Conservation (phyloP, 306 rosid species). For the Geum urbanum region DNA sequence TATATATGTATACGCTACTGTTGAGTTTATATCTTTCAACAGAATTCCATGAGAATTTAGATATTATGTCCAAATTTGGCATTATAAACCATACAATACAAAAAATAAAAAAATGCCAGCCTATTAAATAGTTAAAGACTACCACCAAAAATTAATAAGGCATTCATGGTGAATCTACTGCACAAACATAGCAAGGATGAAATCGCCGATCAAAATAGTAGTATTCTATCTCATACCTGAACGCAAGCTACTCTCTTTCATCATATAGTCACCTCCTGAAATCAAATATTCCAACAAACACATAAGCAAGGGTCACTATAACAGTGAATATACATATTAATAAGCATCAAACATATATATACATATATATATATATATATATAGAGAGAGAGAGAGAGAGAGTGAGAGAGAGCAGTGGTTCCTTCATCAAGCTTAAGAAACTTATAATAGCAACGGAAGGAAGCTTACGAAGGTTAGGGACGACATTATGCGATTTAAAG, state of each 20-base stretch:
- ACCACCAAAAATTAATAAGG: not conserved
- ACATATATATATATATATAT: not conserved
- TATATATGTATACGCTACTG: not conserved
- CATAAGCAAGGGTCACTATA: no score
- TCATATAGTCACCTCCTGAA: constrained; percentile 2
- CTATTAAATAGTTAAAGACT: not conserved
- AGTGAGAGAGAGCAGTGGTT: not conserved
- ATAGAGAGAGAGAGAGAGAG: not conserved
- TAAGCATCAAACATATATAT: no score
- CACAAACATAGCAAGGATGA: constrained; percentile 3
- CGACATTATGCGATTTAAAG: not conserved
- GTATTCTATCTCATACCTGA: constrained; percentile 24
- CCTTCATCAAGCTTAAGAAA: not conserved
- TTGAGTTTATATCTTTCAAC: not conserved
- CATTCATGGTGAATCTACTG: not conserved
- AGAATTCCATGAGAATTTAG: not conserved
- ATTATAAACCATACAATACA: not conserved
- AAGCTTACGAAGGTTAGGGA: constrained; percentile 24
- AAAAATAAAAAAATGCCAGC: not conserved
- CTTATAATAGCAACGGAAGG: not conserved
- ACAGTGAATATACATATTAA: no score
- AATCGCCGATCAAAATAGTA: not conserved
- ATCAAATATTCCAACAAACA: not conserved
- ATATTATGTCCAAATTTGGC: not conserved
- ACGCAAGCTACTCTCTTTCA: constrained; percentile 6